Evolutionary conservation across 257 asterid genomes (phyloP).

Genomic region (Rubia yunnanensis): DNA sequence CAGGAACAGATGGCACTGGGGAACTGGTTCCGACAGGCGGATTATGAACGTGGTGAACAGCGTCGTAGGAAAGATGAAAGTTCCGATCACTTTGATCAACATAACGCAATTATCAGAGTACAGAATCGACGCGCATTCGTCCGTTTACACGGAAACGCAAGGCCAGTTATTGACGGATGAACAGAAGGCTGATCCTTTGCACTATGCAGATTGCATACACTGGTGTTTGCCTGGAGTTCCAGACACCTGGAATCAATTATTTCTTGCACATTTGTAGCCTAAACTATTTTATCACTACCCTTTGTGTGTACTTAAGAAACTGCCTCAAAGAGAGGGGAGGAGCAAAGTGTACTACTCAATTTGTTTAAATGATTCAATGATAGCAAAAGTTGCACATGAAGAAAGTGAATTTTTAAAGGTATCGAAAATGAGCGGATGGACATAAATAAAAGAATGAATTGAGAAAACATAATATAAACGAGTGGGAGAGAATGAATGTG

Average conservation of each 20-base stretch:
- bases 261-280: slow-evolving; percentile 52
- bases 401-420: no score
- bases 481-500: no score
- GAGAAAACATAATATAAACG: no score
- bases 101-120: slow-evolving; percentile 74
- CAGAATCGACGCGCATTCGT: slow-evolving; percentile 67
- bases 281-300: neutral
- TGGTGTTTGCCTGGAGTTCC: slow-evolving; percentile 96
- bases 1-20: slow-evolving; percentile 51
- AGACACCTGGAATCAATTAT: slow-evolving; percentile 76
- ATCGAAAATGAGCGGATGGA: no score
- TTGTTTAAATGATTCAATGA: neutral
- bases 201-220: slow-evolving; percentile 77
- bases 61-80: slow-evolving; percentile 50
- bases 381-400: no score
- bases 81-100: slow-evolving; percentile 56
- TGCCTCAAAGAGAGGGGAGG: neutral
- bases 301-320: neutral
- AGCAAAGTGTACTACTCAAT: neutral
- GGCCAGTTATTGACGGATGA: slow-evolving; percentile 59
- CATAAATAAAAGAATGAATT: no score
- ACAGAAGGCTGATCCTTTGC: slow-evolving; percentile 58
- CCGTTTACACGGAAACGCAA: slow-evolving; percentile 57
- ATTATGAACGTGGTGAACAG: slow-evolving; percentile 52
- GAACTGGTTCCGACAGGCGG: slow-evolving; percentile 55